Evolutionary conservation across 768 basidiomycete genomes (phyloP).

Genomic region (Amylocystis lapponica): DNA sequence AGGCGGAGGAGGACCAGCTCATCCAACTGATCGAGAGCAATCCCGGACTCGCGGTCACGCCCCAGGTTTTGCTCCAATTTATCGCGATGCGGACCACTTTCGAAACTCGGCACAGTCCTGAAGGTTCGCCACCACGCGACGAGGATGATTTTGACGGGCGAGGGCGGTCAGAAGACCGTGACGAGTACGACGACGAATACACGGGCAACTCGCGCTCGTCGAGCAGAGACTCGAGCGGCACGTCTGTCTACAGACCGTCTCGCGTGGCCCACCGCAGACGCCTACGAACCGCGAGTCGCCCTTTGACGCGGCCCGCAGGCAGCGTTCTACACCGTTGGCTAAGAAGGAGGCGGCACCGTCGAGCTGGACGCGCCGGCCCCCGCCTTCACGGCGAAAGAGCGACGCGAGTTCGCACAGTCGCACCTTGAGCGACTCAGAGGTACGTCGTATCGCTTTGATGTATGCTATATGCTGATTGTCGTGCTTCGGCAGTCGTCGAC

Average conservation of each 20-base stretch:
- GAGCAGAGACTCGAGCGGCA: constrained; percentile 48
- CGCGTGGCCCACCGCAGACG: constrained; percentile 53
- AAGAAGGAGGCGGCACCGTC: constrained; percentile 58
- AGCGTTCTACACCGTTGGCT: constrained; percentile 61
- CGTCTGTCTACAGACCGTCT: constrained; percentile 35
- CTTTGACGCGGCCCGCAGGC: constrained; percentile 65
- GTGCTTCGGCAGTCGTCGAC: constrained; percentile 27
- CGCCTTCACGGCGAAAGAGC: constrained; percentile 65
- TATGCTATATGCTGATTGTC: no score
- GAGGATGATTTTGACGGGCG: constrained; percentile 32
- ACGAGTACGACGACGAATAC: constrained; percentile 26
- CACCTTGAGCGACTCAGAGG: constrained; percentile 68
- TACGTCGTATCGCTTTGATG: no score
- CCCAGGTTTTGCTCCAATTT: constrained; percentile 54
- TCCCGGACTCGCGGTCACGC: constrained; percentile 64
- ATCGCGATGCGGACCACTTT: constrained; percentile 40
- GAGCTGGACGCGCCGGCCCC: constrained; percentile 71
- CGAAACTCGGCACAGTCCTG: constrained; percentile 11
- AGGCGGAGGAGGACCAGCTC: constrained; percentile 58
- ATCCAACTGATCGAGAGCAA: constrained; percentile 49
- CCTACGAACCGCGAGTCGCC: constrained; percentile 44
- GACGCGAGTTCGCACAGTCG: constrained; percentile 55
- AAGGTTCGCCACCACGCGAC: constrained; percentile 27
- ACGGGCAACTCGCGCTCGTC: constrained; percentile 44
- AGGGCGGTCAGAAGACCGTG: constrained; percentile 34